Evolutionary conservation across 73 alveolate genomes (phyloP), one percentile per base, ranked within the genome.

Genomic region (Paramecium sexaurelia): DNA sequence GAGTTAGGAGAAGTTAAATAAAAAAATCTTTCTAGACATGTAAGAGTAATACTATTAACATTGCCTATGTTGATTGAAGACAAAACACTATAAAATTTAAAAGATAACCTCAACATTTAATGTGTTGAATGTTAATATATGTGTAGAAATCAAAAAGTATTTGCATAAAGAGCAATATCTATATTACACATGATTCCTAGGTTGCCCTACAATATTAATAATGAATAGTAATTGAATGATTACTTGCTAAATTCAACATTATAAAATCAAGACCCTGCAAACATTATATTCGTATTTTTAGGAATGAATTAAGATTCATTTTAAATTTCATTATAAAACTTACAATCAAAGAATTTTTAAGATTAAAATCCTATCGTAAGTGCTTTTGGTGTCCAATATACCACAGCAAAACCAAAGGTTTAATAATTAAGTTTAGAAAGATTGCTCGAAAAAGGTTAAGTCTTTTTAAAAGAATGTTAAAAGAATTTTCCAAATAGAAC

Each of bases 401-500:
- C 90, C 7, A 78, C 73, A 15, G 43, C 47, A 22, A 78, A 78
- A 41, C 90, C 90, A 13, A 78, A 78, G 13, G 71, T 41, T 11
- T 43, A 29, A 78, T 27, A 78, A 22, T 19, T 24, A 9, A 78
- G 73, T 41, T 26, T 78, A 9, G 55, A 39, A 6, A 78, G 75
- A 78, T 78, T 45, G 75, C 19, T 24, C 7, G 68, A 78, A 78
- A 41, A 78, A 78, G 68, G 75, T 1, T 22, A 41, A 43, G 40
- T 29, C 1, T 41, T 17, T 41, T 26, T 40, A 7, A 45, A 37
- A 78, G 68, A 78, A 20, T 40, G 45, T 40, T 43, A 78, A 43
- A 29, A 39, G 55, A 43, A 37, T 7, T 78, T 40, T 78, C 90
- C 90, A 37, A 43, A 78, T 45, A 78, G 90, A 78, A 78, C 90